Evolutionary conservation across 495 filamentous ascomycete species (phyloP).

Genomic region (Hypomontagnella monticulosa): DNA sequence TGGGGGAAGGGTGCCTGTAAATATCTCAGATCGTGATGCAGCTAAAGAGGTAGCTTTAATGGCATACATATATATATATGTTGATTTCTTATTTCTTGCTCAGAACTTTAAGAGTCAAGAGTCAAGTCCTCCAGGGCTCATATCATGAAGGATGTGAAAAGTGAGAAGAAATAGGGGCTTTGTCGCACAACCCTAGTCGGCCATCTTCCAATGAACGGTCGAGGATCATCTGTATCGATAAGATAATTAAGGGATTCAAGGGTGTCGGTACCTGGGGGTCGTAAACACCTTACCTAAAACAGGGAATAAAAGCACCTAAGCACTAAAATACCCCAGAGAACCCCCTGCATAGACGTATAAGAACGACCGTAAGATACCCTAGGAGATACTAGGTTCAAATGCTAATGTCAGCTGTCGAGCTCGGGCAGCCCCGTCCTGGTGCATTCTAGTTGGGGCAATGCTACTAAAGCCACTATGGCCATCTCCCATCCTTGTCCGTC

Average conservation of each 20-base stretch:
- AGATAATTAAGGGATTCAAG: background rate
- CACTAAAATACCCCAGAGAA: background rate
- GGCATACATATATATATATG: no score
- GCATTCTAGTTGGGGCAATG: constrained; percentile 25
- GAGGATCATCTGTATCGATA: constrained; percentile 9
- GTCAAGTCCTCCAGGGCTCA: no score
- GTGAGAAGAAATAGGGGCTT: background rate
- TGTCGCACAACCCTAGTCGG: background rate
- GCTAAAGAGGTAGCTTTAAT: background rate
- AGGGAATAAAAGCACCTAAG: background rate
- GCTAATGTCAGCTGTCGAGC: constrained; percentile 28
- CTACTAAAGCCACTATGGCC: background rate
- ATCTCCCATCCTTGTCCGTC: constrained; percentile 30
- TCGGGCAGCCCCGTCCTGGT: constrained; percentile 29
- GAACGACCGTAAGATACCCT: no score
- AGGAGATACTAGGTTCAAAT: constrained; percentile 6
- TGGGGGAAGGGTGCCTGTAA: constrained; percentile 72
- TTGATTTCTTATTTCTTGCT: no score
- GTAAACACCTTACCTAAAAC: no score
- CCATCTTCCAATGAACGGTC: background rate
- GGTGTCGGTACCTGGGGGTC: background rate
- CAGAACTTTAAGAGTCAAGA: no score
- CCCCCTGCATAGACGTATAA: background rate
- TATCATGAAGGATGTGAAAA: no score
- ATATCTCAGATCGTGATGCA: constrained; percentile 60